A percentile compares a stretch with the other conserved stretches of the same genome.
Evolutionary conservation across 2,329 filamentous ascomycete species (phyloP).

Genomic region (Talaromyces sp.): DNA sequence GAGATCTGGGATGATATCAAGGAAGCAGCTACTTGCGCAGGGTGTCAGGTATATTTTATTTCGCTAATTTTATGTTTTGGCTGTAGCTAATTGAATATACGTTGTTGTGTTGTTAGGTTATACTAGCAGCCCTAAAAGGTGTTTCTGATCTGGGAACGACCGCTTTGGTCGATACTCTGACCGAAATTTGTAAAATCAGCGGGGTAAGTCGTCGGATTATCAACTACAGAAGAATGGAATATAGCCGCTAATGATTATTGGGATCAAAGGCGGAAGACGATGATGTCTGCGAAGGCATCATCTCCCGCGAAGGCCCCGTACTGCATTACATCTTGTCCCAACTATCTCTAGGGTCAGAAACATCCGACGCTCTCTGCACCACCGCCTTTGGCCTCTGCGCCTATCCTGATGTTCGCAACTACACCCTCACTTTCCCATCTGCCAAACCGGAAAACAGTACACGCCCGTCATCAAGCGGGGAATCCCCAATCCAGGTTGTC

Average conservation of each 20-base stretch:
- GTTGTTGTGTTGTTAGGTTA: slow-evolving; percentile 14
- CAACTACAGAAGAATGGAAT: neutral
- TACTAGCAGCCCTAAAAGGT: slow-evolving; percentile 39
- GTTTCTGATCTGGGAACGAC: slow-evolving; percentile 40
- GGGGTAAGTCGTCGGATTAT: slow-evolving; percentile 21
- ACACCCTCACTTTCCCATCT: slow-evolving; percentile 40
- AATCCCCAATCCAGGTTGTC: slow-evolving; percentile 47
- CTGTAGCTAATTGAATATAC: neutral
- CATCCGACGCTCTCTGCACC: slow-evolving; percentile 47
- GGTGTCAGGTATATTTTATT: slow-evolving; percentile 20
- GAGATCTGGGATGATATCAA: slow-evolving; percentile 24
- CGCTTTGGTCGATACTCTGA: slow-evolving; percentile 36
- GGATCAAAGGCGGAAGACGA: slow-evolving; percentile 41
- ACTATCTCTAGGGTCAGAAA: slow-evolving; percentile 47
- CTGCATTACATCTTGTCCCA: slow-evolving; percentile 47
- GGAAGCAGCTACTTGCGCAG: slow-evolving; percentile 22
- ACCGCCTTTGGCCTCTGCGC: slow-evolving; percentile 49
- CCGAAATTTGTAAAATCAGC: slow-evolving; percentile 29
- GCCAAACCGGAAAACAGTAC: slow-evolving; percentile 30
- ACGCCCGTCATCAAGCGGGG: slow-evolving; percentile 41
- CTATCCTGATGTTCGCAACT: slow-evolving; percentile 41
- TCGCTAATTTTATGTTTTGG: neutral
- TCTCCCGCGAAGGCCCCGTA: slow-evolving; percentile 50
- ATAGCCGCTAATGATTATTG: neutral
- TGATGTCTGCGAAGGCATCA: slow-evolving; percentile 51